These are phyloP conservation scores for Wickerhamomyces subpelliculosus DNA, from an alignment of 805 yeast species.

Conservation along the genomic window DNA sequence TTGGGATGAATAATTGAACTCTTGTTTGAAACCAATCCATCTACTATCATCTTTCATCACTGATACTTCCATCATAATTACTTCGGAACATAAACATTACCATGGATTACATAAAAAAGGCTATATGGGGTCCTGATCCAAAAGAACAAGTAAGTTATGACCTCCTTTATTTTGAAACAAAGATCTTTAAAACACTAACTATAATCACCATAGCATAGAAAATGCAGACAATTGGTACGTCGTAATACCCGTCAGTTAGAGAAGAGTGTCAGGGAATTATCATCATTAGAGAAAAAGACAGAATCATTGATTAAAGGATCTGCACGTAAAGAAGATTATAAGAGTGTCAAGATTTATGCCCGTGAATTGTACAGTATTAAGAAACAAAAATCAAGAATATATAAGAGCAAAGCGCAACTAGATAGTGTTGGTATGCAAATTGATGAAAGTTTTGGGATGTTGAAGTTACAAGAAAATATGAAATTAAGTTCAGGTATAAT, in stretches of 20 bases:
- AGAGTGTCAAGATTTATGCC: constrained; percentile 74
- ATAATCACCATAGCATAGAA: constrained; percentile 37
- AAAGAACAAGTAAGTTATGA: constrained; percentile 61
- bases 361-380: constrained; percentile 69
- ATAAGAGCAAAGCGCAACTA: constrained; percentile 77
- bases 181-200: not conserved
- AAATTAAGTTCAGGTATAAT: constrained; percentile 71
- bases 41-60: too few species aligned
- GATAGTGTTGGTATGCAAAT: constrained; percentile 84
- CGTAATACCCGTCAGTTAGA: constrained; percentile 83
- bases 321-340: constrained; percentile 70
- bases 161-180: not conserved
- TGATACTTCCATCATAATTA: too few species aligned
- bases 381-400: constrained; percentile 67
- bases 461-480: constrained; percentile 76
- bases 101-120: constrained; percentile 82
- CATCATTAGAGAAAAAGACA: constrained; percentile 68
- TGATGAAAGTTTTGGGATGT: constrained; percentile 85
- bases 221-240: constrained; percentile 71
- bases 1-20: too few species aligned
- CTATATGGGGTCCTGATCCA: constrained; percentile 96
- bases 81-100: not conserved
- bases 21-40: too few species aligned
- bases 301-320: constrained; percentile 66
- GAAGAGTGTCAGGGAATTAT: constrained; percentile 49